Conservation (phyloP, 495 filamentous ascomycete species). For the Evernia prunastri region DNA sequence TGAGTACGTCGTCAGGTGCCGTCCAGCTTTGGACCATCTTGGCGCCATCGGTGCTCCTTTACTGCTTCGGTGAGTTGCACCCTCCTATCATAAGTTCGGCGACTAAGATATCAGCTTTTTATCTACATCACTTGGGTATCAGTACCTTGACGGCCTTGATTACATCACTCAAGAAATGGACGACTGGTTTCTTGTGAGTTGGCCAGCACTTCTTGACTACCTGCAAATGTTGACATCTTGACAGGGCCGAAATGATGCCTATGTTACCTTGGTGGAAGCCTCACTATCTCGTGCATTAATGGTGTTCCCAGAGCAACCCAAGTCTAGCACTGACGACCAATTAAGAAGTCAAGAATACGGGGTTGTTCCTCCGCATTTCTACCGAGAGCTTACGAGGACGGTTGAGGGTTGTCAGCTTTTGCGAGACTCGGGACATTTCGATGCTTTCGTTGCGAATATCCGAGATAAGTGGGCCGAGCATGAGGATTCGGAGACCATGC, state of each 20-base stretch:
- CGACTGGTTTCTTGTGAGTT: slow-evolving; percentile 73
- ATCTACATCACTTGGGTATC: slow-evolving; percentile 92
- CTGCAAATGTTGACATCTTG: not conserved
- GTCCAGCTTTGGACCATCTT: slow-evolving; percentile 90
- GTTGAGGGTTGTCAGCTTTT: slow-evolving; percentile 86
- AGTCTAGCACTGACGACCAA: slow-evolving; percentile 43
- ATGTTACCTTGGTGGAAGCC: slow-evolving; percentile 91
- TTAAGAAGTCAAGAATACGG: slow-evolving; percentile 56
- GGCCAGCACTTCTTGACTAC: not conserved
- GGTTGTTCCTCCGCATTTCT: slow-evolving; percentile 89
- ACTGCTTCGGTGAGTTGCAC: slow-evolving; percentile 52
- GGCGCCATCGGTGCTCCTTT: slow-evolving; percentile 95
- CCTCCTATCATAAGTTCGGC: slow-evolving; percentile 4
- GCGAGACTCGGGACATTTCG: slow-evolving; percentile 89
- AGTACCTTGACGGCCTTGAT: slow-evolving; percentile 93
- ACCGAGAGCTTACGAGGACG: slow-evolving; percentile 88
- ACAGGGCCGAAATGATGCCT: slow-evolving; percentile 79
- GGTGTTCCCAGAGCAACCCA: slow-evolving; percentile 40
- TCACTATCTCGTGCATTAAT: slow-evolving; percentile 84
- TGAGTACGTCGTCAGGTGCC: slow-evolving; percentile 92
- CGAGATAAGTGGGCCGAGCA: slow-evolving; percentile 73
- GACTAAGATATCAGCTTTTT: slow-evolving; percentile 49
- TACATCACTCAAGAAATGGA: slow-evolving; percentile 99
- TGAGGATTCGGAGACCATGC: slow-evolving; percentile 78
- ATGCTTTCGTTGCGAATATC: slow-evolving; percentile 83